Evolutionary conservation across 257 asterid species (phyloP).

Genomic region (Nicotiana otophora): DNA sequence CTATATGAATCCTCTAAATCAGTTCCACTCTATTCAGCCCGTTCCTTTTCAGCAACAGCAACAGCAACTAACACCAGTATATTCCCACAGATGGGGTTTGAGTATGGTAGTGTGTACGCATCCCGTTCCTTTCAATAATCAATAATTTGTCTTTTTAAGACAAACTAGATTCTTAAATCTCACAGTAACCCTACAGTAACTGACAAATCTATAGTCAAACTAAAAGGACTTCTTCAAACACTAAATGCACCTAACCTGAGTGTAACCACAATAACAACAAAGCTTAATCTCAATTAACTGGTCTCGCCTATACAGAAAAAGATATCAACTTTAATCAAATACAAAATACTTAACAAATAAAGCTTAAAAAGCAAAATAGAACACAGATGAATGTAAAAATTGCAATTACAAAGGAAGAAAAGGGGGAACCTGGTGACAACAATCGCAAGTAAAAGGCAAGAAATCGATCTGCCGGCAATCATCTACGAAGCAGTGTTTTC

Average conservation of each 20-base stretch:
- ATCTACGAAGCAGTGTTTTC: slow-evolving; percentile 72
- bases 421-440: slow-evolving; percentile 54
- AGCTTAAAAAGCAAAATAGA: neutral
- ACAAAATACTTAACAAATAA: neutral
- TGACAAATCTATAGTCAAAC: neutral
- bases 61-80: no score
- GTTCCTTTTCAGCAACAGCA: no score
- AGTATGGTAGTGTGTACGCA: no score
- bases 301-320: neutral
- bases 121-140: neutral
- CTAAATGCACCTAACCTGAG: neutral
- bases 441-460: slow-evolving; percentile 93
- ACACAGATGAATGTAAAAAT: neutral
- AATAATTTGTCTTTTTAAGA: neutral
- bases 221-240: neutral
- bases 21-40: no score
- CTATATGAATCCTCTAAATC: no score
- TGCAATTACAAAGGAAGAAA: neutral
- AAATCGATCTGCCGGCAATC: slow-evolving; percentile 90
- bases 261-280: neutral
- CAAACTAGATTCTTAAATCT: neutral
- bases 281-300: neutral
- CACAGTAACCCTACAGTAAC: neutral
- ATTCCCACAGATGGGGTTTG: no score
- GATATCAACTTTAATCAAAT: neutral